Conservation (phyloP, 2,329 filamentous ascomycete genomes). For the Geosmithia flava region DNA sequence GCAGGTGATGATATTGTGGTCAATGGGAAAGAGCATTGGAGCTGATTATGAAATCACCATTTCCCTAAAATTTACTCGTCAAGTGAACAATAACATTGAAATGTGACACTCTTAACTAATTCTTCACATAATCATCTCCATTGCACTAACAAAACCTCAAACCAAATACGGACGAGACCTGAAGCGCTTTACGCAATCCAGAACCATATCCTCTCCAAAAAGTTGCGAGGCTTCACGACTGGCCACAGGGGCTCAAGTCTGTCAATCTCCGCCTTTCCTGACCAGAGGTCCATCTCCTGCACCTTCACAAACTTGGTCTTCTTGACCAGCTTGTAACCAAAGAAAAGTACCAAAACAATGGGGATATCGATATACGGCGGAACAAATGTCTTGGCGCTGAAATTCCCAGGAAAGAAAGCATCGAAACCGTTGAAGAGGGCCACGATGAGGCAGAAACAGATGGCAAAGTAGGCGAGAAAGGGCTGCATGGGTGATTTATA, state of each 20-base stretch:
- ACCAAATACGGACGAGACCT: too few relatives aligned
- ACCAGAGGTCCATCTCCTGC: conserved; percentile 26
- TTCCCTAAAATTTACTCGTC: too few relatives aligned
- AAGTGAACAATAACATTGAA: too few relatives aligned
- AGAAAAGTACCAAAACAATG: conserved; percentile 50
- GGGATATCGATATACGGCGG: conserved; percentile 59
- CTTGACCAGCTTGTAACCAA: conserved; percentile 53
- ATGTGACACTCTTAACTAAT: too few relatives aligned
- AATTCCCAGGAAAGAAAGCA: conserved; percentile 50
- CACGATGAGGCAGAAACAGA: conserved; percentile 50
- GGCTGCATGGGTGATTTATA: conserved; percentile 57
- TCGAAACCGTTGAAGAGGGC: conserved; percentile 62
- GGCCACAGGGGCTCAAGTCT: conserved; percentile 22
- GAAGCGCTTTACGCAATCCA: too few relatives aligned
- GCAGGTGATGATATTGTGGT: too few relatives aligned
- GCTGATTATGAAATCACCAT: too few relatives aligned
- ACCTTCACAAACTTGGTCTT: conserved; percentile 34
- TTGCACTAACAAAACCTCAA: too few relatives aligned
- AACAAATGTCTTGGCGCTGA: conserved; percentile 40
- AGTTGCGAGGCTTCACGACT: conserved; percentile 20
- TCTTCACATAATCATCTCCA: too few relatives aligned
- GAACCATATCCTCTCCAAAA: conserved; percentile 22
- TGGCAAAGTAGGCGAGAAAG: conserved; percentile 51
- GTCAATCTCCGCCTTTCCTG: conserved; percentile 25
- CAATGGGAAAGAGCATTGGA: too few relatives aligned